Evolutionary conservation across 78 protist species (phyloP).

Genomic region (Cavenderia fasciculata): DNA sequence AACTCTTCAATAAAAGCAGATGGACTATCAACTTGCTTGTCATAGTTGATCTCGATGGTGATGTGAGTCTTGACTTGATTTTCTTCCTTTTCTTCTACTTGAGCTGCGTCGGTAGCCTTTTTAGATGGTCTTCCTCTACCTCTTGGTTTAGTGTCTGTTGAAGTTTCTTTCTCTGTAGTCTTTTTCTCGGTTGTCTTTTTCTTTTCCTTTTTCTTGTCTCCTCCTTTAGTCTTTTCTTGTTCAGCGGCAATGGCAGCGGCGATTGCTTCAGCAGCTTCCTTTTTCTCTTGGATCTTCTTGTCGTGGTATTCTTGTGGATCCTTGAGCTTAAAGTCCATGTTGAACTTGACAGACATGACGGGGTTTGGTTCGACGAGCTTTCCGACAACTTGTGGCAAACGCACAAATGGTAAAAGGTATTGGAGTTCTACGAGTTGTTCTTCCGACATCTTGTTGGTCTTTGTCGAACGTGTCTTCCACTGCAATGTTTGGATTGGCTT

Average conservation of each 20-base stretch:
- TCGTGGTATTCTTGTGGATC: no score
- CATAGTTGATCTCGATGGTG: not conserved
- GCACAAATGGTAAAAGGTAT: conserved; percentile 59
- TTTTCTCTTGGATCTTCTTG: no score
- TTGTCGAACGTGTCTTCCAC: conserved; percentile 3
- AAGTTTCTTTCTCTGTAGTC: not conserved
- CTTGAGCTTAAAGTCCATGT: not conserved
- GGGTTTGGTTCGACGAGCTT: not conserved
- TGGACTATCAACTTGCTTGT: conserved; percentile 11
- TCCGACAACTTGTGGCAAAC: conserved; percentile 10
- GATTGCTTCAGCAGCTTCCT: conserved; percentile 4
- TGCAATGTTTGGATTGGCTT: conserved; percentile 10
- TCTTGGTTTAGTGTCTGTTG: not conserved
- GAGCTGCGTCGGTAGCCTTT: not conserved
- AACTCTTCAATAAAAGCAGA: not conserved
- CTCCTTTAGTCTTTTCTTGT: not conserved
- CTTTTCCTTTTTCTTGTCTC: not conserved
- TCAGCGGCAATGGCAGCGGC: not conserved
- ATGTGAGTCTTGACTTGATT: not conserved
- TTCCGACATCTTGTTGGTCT: conserved; percentile 3
- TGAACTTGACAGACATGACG: not conserved
- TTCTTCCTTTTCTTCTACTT: not conserved
- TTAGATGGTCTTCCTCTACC: not conserved
- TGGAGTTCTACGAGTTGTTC: conserved; percentile 8
- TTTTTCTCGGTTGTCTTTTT: not conserved